These are phyloP conservation scores for Phyllostachys edulis DNA, from an alignment of 176 grass and related monocot species.

Conservation along the genomic window DNA sequence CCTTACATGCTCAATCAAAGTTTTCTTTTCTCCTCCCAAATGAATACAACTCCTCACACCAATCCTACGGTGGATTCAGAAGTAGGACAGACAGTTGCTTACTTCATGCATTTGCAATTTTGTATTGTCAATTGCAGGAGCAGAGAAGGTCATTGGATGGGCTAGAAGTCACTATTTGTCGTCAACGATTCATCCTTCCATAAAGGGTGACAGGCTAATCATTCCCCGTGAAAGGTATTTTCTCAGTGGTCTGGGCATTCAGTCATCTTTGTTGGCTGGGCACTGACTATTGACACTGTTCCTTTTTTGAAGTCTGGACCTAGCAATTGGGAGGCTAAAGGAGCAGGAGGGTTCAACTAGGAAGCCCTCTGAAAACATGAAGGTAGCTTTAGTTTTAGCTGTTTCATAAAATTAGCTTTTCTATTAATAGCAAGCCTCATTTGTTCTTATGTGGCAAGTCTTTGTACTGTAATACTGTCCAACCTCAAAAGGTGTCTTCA, in stretches of 20 bases:
- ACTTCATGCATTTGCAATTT: constrained; percentile 9
- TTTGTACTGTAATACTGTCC: not conserved
- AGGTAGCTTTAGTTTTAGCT: constrained; percentile 43
- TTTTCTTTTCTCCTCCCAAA: constrained; percentile 2
- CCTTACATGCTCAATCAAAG: constrained; percentile 9
- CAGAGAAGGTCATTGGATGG: constrained; percentile 83
- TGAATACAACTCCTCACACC: constrained; percentile 3
- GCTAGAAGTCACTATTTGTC: constrained; percentile 93
- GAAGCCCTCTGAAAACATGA: constrained; percentile 63
- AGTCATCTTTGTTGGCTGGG: constrained; percentile 9
- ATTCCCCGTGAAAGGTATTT: constrained; percentile 83
- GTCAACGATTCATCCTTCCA: constrained; percentile 44
- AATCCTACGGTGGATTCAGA: constrained; percentile 3
- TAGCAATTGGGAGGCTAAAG: constrained; percentile 72
- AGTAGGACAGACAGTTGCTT: not conserved
- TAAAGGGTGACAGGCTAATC: constrained; percentile 65
- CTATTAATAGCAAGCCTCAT: not conserved
- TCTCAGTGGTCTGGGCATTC: constrained; percentile 29
- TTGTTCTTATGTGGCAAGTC: not conserved
- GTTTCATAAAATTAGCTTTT: constrained; percentile 26
- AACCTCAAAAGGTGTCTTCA: constrained; percentile 30
- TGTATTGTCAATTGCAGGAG: constrained; percentile 51
- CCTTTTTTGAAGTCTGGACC: constrained; percentile 62
- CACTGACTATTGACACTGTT: constrained; percentile 12
- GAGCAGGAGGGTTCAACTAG: constrained; percentile 56